Base-by-base conservation (phyloP, 352 stramenopile species). In the Globisporangium cederbergense region DNA sequence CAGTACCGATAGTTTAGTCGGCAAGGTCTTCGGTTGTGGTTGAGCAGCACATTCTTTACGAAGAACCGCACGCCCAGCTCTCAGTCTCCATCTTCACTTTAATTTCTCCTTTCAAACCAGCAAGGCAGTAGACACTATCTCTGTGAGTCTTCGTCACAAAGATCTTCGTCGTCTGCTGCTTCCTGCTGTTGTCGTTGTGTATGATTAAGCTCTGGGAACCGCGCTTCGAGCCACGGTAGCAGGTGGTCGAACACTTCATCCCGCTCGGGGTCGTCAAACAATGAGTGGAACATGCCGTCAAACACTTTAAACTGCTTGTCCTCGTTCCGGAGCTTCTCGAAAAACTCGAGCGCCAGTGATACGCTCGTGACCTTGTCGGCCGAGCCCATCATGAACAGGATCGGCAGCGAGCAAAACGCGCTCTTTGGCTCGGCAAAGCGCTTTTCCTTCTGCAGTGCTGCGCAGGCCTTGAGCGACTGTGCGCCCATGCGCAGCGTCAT, bases 221-320 rank as follows among this genome's bases (percentile, higher is more conserved):
- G 43, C 43, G 43, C 10, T 11, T 49, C 55, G 10, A 91, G 72
- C 83, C 83, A 91, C 32, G 66, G 53, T 25, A 54, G 64, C 11
- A 86, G 43, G 10, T 62, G 62, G 1, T 70, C 54, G 30, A 87
- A 57, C 22, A 88, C 78, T 3, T 72, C 53, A 18, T 85, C 71
- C 13, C 73, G 71, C 62, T 90, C 77, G 2, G 73, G 76, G 60
- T 91, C 82, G 38, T 90, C 75, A 59, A 79, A 87, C 25, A 28
- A 28, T 28, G 9, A 89, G 28, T 91, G 80, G 55, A 70, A 89
- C 13, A 79, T 62, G 3, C 77, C 80, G 2, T 74, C 64, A 32
- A 91, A 79, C 4, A 79, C 46, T 62, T 75, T 77, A 51, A 89
- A 74, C 34, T 78, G 65, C 61, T 91, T 91, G 74, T 90, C 79